Evolutionary conservation across 257 asterid species (phyloP), one percentile per base, ranked within the genome.

Genomic region (Nicotiana tomentosiformis): DNA sequence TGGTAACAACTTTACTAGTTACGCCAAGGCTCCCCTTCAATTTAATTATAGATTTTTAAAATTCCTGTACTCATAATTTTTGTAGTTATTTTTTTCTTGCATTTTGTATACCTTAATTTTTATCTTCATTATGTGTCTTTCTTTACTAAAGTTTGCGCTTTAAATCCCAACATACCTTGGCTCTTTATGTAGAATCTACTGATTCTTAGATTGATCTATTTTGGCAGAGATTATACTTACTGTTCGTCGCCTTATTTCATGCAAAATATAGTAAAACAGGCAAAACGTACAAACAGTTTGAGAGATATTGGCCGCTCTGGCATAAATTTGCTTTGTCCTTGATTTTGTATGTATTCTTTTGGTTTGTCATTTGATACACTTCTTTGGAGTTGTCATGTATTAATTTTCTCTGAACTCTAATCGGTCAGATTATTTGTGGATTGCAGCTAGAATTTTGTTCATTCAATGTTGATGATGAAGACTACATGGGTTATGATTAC

Each of bases 401-500:
- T 76, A 15, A 26, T 49, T 76, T 76, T 51, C 64, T 23, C 1
- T n/a, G 4, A 76, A 76, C 64, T 23, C 26, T 16, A 51, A 76
- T 20, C 30, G 46, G 17, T 76, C 80, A 26, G 26, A 2, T 23
- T 51, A 57, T 51, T 51, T 76, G 80, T 76, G 39, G 64, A 29
- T 12, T 88, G 88, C 93, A 96, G 99, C 84, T 96, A 87, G 93
- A 86, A 66, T 96, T 96, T 84, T 90, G 93, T 88, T 96, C 99
- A 18, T 96, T 89, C 85, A 88, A 86, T 89, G 90, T 93, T 83
- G 93, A 89, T 70, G 99, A 96, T 90, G 98, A 96, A 86, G 98
- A 96, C 85, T 93, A 92, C 77, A 93, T 93, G 85, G 98, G 99
- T 78, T 92, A 90, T 85, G 97, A 96, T n/a, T 96, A 93, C 80